Evolutionary conservation across 176 grass and related monocot species (phyloP).

Genomic region (Urochloa ruziziensis): DNA sequence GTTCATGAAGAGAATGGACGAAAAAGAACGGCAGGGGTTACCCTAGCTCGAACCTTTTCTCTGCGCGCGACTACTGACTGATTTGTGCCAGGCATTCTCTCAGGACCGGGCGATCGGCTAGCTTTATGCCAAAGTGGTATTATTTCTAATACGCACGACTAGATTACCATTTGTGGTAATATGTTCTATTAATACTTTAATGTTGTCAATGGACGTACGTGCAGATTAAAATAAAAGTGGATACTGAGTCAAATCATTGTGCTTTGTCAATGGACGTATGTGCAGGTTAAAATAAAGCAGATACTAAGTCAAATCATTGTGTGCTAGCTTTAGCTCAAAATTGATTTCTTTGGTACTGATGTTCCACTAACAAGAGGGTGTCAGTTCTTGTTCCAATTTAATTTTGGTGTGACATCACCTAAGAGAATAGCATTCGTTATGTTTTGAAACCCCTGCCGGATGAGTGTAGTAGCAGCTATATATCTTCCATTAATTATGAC

Average conservation of each 20-base stretch:
- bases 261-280: too few species aligned
- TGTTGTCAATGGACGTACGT: not conserved
- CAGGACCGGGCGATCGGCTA: not conserved
- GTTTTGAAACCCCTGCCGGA: not conserved
- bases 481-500: not conserved
- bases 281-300: not conserved
- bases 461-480: not conserved
- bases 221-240: not conserved
- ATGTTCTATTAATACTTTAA: not conserved
- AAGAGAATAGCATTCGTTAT: not conserved
- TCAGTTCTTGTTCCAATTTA: not conserved
- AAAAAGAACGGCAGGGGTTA: slow-evolving; percentile 13
- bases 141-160: not conserved
- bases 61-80: not conserved
- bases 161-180: not conserved
- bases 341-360: not conserved
- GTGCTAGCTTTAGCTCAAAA: not conserved
- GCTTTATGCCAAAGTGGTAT: slow-evolving; percentile 25
- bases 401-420: not conserved
- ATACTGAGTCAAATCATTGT: not conserved
- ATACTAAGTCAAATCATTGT: not conserved
- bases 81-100: not conserved
- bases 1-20: not conserved
- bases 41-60: not conserved
- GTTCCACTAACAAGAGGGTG: slow-evolving; percentile 14